Percentiles rank a stretch among this genome's conserved stretches.
phyloP scores from a whole-genome alignment of 2,329 filamentous ascomycete species.

The Didymella exigua region DNA sequence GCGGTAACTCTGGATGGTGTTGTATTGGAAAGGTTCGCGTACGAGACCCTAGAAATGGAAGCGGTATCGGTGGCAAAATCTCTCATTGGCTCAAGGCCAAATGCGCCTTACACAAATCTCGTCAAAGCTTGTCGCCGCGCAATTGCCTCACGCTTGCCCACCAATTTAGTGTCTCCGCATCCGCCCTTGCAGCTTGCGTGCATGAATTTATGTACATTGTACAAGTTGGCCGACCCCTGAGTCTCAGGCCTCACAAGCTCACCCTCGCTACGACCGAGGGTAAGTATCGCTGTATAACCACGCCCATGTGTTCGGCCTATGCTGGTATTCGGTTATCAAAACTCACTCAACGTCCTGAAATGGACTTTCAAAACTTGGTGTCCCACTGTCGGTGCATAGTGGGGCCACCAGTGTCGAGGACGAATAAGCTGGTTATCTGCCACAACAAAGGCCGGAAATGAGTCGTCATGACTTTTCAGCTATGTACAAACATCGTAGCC shows the following conservation, averaged over 20 bases:
- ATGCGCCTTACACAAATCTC: conserved; percentile 16
- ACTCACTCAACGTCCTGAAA: neutral
- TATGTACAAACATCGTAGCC: neutral
- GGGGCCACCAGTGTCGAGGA: neutral
- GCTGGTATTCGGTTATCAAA: too few species aligned
- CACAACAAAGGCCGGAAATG: neutral
- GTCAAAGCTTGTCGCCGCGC: conserved; percentile 19
- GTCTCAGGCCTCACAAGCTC: neutral
- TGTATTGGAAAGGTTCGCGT: conserved; percentile 7
- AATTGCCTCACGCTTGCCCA: conserved; percentile 12
- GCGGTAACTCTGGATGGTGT: conserved; percentile 1
- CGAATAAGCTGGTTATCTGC: neutral
- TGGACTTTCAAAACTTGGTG: neutral
- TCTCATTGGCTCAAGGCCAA: conserved; percentile 10
- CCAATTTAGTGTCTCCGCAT: conserved; percentile 9
- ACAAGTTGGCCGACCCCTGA: conserved; percentile 16
- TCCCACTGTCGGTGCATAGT: neutral
- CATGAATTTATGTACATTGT: conserved; percentile 9
- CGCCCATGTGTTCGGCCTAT: neutral
- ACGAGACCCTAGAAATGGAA: conserved; percentile 8
- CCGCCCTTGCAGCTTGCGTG: conserved; percentile 16
- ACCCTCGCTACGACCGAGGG: too few species aligned
- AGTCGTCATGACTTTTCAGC: neutral
- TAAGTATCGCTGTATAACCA: neutral
- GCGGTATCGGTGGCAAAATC: conserved; percentile 9